A percentile compares a stretch with the other conserved stretches of the same genome.
Evolutionary conservation across 2,329 filamentous ascomycete species (phyloP).

Genomic region (Fusarium sp.): DNA sequence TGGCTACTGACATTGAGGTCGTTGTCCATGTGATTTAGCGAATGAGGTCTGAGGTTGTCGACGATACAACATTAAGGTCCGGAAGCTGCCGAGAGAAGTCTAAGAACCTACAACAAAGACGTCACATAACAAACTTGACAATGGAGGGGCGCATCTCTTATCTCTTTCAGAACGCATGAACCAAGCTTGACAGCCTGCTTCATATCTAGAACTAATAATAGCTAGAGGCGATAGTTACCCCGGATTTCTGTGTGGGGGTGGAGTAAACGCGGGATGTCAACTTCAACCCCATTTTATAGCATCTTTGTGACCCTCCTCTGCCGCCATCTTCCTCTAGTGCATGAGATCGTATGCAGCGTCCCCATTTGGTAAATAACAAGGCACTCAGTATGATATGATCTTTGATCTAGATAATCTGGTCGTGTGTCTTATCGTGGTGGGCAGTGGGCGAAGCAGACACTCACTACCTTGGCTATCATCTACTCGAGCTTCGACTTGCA

Average conservation of each 20-base stretch:
- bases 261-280: constrained; percentile 44
- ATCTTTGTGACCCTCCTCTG: constrained; percentile 32
- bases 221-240: constrained; percentile 35
- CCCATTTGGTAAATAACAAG: constrained; percentile 20
- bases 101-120: constrained; percentile 16
- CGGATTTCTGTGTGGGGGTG: constrained; percentile 47
- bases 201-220: constrained; percentile 40
- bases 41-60: constrained; percentile 13
- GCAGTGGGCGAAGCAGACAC: constrained; percentile 17
- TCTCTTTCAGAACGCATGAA: constrained; percentile 21
- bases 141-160: constrained; percentile 24
- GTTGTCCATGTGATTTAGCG: constrained; percentile 29
- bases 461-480: constrained; percentile 5
- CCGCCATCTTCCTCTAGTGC: constrained; percentile 32
- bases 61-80: neutral
- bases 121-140: constrained; percentile 17
- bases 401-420: constrained; percentile 25
- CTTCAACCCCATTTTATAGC: constrained; percentile 37
- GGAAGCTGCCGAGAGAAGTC: constrained; percentile 17
- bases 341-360: constrained; percentile 34
- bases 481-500: constrained; percentile 21
- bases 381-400: constrained; percentile 10
- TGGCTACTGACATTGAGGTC: constrained; percentile 16
- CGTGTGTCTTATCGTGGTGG: constrained; percentile 23
- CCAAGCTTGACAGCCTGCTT: constrained; percentile 30